Base-by-base conservation (phyloP, 108 stramenopile genomes). In the Schizochytrium sp. region DNA sequence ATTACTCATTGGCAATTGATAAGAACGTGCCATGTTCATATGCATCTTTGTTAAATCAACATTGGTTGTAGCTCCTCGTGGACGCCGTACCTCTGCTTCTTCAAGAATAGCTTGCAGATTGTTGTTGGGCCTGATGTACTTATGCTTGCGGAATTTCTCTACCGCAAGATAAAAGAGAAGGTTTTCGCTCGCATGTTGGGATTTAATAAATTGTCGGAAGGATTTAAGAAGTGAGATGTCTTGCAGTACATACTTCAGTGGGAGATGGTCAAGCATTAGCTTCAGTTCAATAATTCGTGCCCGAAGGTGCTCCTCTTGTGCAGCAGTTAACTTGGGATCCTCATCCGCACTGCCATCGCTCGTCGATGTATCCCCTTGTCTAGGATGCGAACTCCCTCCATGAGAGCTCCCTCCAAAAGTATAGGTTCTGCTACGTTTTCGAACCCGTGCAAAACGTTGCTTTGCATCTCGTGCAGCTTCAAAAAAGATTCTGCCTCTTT, bases 31-130 rank as follows among this genome's bases (percentile, higher is more conserved):
- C 76, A 83, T 83, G n/a, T 83, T 83, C 28, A 83, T 56, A 28
- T 83, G 76, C 76, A 83, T 83, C 5, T 40, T 47, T 38, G 76
- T 83, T 10, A 49, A n/a, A n/a, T 55, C 76, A 17, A 83, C 76
- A 15, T 38, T 69, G 19, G 28, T 38, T 7, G 12, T 5, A 0
- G 64, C 10, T 0, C 19, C 0, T 15, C 8, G 7, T 1, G 28
- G 64, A 28, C 28, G 28, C 15, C 50, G 49, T 47, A 38, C 28
- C 76, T 83, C 53, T 46, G 76, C 76, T 53, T 83, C 76, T 50
- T 83, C 76, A 40, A 83, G 76, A 55, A 83, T 83, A 53, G 15
- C 76, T 83, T 83, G 76, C 76, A 83, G 76, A 38, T 49, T 53
- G 28, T 55, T 56, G 76, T 83, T 83, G 45, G 76, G 50, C 12